Percentiles rank a stretch among this genome's conserved stretches.
These are phyloP conservation scores for Hypoxylon sp. DNA, from an alignment of 2,329 filamentous ascomycete species.

Conservation along the genomic window DNA sequence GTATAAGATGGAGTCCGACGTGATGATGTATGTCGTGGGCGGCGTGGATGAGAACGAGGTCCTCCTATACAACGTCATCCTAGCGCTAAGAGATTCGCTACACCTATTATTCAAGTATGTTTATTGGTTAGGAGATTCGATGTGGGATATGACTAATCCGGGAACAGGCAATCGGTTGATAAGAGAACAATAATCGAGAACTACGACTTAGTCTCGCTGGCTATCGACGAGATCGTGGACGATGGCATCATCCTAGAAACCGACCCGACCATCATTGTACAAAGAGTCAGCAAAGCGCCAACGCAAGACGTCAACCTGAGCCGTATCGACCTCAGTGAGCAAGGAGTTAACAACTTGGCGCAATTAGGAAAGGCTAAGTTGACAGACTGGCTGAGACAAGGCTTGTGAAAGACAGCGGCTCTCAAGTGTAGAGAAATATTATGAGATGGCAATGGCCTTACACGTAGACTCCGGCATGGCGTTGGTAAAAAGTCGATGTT, in stretches of 20 bases:
- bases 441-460: slow-evolving; percentile 38
- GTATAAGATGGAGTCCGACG: slow-evolving; percentile 98
- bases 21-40: slow-evolving; percentile 95
- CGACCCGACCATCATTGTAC: slow-evolving; percentile 93
- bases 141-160: slow-evolving; percentile 31
- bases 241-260: slow-evolving; percentile 98
- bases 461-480: slow-evolving; percentile 50
- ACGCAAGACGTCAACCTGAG: slow-evolving; percentile 92
- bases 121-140: background rate
- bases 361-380: slow-evolving; percentile 94
- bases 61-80: slow-evolving; percentile 91
- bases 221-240: slow-evolving; percentile 95
- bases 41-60: slow-evolving; percentile 96
- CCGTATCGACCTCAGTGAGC: slow-evolving; percentile 95
- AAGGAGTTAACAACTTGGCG: slow-evolving; percentile 93
- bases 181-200: slow-evolving; percentile 99
- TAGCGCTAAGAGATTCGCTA: slow-evolving; percentile 90
- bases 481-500: slow-evolving; percentile 51
- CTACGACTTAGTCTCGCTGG: slow-evolving; percentile 94
- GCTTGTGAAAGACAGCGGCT: slow-evolving; percentile 66
- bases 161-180: slow-evolving; percentile 87
- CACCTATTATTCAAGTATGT: slow-evolving; percentile 92
- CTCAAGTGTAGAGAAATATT: slow-evolving; percentile 23
- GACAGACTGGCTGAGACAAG: slow-evolving; percentile 90
- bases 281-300: slow-evolving; percentile 91